Base-by-base conservation (phyloP, 139 green algal genomes). In the Ostreobium quekettii region DNA sequence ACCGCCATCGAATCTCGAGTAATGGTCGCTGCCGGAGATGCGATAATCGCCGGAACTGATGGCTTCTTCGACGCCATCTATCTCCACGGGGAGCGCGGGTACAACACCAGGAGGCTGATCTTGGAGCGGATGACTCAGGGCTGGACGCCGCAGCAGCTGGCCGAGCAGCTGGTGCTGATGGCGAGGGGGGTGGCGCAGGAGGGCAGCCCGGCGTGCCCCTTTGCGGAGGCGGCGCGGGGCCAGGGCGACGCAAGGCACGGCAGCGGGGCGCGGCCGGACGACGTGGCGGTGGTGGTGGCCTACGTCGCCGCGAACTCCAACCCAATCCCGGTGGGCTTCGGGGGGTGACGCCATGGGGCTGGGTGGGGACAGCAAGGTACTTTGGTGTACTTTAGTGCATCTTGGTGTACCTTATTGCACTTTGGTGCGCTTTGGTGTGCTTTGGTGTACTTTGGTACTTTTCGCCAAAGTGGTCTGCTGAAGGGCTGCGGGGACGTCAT, bases 1-100 rank as follows among this genome's bases (percentile, higher is more conserved):
- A 11, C 11, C 19, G 42, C 42, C 15, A 53, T 53, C 11, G 42
- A 53, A 53, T 53, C 42, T 11, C 42, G 19, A 19, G 42, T 53
- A 19, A 11, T 53, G 15, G 15, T 53, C 19, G 15, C 11, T 26
- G 42, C 11, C 11, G 42, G 42, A 19, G 42, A 53, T 19, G 19
- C 19, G 15, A 53, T 53, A 11, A 53, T 53, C 42, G 42, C 42
- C 11, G 42, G 15, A 19, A 53, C 42, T 11, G 42, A 53, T 53
- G 42, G 42, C 42, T 53, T 53, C 19, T 53, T 53, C 42, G 42
- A 53, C 42, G 42, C 19, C 19, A 53, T 53, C 11, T 53, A 53
- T 53, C 19, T 53, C 15, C 42, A 53, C 19, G 42, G 42, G 42
- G 42, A 53, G 42, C 11, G 19, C 11, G 42, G 42, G 42, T 26